phyloP scores from a whole-genome alignment of 2,329 filamentous ascomycete genomes.

The Nemania abortiva region DNA sequence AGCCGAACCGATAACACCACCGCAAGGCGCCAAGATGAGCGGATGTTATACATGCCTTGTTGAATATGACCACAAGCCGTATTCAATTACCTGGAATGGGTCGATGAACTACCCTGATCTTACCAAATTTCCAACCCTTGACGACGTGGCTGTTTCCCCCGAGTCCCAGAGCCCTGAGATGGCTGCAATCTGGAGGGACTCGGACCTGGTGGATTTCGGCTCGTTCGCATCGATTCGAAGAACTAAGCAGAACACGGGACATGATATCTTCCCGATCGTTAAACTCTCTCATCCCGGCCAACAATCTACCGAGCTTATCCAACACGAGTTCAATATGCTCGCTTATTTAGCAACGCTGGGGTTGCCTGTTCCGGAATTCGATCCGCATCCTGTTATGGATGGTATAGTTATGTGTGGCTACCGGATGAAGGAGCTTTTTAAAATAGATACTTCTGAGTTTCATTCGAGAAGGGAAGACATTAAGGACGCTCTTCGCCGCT shows the following conservation, averaged over 20 bases:
- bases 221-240: neutral
- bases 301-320: neutral
- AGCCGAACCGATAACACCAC: neutral
- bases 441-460: neutral
- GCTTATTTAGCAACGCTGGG: neutral
- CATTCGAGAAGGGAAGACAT: neutral
- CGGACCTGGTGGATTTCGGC: neutral
- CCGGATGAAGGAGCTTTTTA: neutral
- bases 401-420: neutral
- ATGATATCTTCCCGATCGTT: neutral
- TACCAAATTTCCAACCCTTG: neutral
- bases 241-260: neutral
- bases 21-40: neutral
- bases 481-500: neutral
- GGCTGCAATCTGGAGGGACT: neutral
- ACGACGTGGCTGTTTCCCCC: neutral
- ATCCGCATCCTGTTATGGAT: neutral
- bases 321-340: neutral
- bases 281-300: neutral
- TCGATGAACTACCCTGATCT: neutral
- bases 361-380: neutral
- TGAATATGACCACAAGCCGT: neutral
- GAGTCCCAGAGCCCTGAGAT: neutral
- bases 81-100: neutral
- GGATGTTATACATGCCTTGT: neutral